A percentile compares a stretch with the other conserved stretches of the same genome.
These are phyloP conservation scores for Aureobasidium sp. DNA, from an alignment of 2,329 filamentous ascomycete species.

Conservation along the genomic window DNA sequence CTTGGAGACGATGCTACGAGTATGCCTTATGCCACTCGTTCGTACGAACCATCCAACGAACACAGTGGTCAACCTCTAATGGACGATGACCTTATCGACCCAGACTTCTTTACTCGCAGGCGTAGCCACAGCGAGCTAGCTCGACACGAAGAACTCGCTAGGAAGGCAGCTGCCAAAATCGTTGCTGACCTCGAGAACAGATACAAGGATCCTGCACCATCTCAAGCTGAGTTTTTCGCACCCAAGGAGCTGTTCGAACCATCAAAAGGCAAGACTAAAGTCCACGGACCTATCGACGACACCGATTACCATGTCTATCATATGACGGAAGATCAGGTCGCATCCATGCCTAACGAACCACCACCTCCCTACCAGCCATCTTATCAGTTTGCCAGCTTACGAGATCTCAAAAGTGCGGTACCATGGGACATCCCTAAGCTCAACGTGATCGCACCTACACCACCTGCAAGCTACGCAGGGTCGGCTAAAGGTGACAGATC, in stretches of 20 bases:
- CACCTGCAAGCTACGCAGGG: slow-evolving; percentile 43
- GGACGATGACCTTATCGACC: slow-evolving; percentile 42
- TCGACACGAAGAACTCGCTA: slow-evolving; percentile 24
- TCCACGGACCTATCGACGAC: slow-evolving; percentile 37
- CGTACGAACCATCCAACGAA: slow-evolving; percentile 27
- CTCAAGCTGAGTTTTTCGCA: slow-evolving; percentile 43
- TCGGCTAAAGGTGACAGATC: slow-evolving; percentile 31
- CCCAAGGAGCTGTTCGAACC: slow-evolving; percentile 40
- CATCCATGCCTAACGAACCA: slow-evolving; percentile 30
- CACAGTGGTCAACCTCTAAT: slow-evolving; percentile 32
- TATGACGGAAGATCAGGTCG: slow-evolving; percentile 27
- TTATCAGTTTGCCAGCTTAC: not conserved
- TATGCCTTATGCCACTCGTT: slow-evolving; percentile 7
- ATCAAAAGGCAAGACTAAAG: slow-evolving; percentile 31
- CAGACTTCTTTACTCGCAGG: slow-evolving; percentile 37
- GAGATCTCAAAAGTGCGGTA: not conserved
- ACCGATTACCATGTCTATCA: slow-evolving; percentile 39
- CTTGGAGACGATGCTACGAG: not conserved
- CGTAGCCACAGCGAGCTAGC: slow-evolving; percentile 22
- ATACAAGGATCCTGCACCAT: slow-evolving; percentile 33
- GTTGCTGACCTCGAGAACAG: slow-evolving; percentile 37
- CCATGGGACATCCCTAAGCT: slow-evolving; percentile 41
- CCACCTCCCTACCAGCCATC: slow-evolving; percentile 25
- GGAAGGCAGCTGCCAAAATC: slow-evolving; percentile 33
- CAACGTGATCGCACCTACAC: slow-evolving; percentile 52